These are phyloP conservation scores for Citropsis articulata DNA, from an alignment of 345 rosid genomes.

Conservation along the genomic window DNA sequence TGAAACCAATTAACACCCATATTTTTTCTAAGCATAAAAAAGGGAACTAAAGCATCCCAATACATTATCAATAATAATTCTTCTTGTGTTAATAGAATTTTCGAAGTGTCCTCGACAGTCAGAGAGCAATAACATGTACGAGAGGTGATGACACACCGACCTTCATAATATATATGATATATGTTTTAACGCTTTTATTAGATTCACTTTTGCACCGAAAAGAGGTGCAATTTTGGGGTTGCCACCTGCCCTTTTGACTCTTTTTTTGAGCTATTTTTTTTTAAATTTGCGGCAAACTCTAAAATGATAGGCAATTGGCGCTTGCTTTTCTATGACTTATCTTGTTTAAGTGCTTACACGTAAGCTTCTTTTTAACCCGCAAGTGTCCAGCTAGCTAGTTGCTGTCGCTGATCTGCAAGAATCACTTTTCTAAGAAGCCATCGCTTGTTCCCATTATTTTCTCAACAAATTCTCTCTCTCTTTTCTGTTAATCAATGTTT, in stretches of 20 bases:
- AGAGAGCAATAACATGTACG: neutral
- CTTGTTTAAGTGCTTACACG: constrained; percentile 20
- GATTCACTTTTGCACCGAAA: constrained; percentile 28
- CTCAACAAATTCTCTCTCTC: constrained; percentile 9
- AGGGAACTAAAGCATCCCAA: constrained; percentile 3
- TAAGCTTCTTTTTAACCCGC: constrained; percentile 17
- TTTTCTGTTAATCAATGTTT: neutral
- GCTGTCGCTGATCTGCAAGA: constrained; percentile 9
- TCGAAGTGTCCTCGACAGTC: neutral
- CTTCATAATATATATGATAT: neutral
- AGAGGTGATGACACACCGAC: neutral
- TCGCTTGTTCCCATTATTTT: neutral
- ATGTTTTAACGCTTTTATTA: neutral
- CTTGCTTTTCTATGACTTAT: constrained; percentile 5
- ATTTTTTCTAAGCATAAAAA: neutral
- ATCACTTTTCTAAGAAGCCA: constrained; percentile 8
- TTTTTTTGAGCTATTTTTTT: neutral
- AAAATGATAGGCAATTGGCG: neutral
- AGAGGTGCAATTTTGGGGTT: neutral
- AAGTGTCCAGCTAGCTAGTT: neutral
- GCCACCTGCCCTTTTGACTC: constrained; percentile 26
- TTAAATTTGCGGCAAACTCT: constrained; percentile 3
- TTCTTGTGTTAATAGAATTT: neutral
- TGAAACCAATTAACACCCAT: neutral
- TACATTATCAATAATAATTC: neutral